Conservation (phyloP, 176 grass and related monocot species). For the Pontederia crassipes region DNA sequence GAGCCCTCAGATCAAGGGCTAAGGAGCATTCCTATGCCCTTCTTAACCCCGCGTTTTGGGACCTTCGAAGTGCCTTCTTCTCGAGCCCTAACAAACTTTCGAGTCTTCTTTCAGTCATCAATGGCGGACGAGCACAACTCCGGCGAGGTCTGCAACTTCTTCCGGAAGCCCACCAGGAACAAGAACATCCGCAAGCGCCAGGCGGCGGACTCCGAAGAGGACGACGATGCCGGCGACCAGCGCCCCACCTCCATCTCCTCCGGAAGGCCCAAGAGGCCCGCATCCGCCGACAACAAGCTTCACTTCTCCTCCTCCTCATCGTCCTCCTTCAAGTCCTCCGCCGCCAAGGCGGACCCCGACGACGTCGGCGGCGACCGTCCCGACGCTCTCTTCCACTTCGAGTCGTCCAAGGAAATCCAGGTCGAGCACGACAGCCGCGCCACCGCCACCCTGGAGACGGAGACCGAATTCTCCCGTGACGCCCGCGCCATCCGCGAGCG, state of each 20-base stretch:
- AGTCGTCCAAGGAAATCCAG: constrained; percentile 73
- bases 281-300: constrained; percentile 37
- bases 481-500: constrained; percentile 71
- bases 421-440: constrained; percentile 58
- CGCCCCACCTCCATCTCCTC: constrained; percentile 24
- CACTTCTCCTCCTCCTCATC: constrained; percentile 47
- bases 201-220: constrained; percentile 33
- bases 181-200: constrained; percentile 80
- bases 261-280: constrained; percentile 26
- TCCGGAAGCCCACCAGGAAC: constrained; percentile 42
- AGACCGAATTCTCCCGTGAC: constrained; percentile 65
- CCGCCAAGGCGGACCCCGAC: neutral
- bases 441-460: constrained; percentile 65
- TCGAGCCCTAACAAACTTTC: too few species aligned
- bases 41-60: too few species aligned
- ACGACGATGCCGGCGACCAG: constrained; percentile 19
- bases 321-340: constrained; percentile 18
- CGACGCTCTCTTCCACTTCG: constrained; percentile 52
- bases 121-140: constrained; percentile 21
- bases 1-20: too few species aligned
- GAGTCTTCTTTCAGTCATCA: neutral
- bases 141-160: constrained; percentile 46
- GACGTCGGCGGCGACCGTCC: neutral
- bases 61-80: too few species aligned
- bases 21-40: too few species aligned